Conservation (phyloP, 495 filamentous ascomycete species). For the Neohortaea acidophila region DNA sequence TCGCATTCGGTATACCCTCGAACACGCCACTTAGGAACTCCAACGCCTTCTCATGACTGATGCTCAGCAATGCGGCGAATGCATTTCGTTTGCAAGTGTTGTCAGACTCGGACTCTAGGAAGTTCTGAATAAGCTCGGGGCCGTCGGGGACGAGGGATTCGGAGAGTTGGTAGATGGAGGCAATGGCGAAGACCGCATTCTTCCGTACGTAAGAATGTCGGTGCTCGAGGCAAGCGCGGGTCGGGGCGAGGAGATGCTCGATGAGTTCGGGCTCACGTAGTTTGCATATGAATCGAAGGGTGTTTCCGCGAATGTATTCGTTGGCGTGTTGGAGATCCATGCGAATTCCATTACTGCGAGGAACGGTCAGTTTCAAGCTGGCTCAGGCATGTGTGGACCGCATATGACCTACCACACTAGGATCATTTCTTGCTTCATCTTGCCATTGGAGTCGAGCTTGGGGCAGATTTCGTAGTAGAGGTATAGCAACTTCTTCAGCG, state of each 20-base stretch:
- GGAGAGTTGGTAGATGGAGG: slow-evolving; percentile 84
- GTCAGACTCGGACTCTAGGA: slow-evolving; percentile 85
- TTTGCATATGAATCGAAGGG: slow-evolving; percentile 91
- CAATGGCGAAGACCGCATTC: slow-evolving; percentile 88
- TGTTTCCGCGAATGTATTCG: slow-evolving; percentile 95
- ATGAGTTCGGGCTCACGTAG: slow-evolving; percentile 90
- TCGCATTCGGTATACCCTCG: slow-evolving; percentile 83
- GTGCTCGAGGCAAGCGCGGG: slow-evolving; percentile 81
- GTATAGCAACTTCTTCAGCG: slow-evolving; percentile 95
- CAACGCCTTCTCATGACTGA: slow-evolving; percentile 84
- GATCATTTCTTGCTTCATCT: slow-evolving; percentile 98
- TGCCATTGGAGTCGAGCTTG: slow-evolving; percentile 78
- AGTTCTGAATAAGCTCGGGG: slow-evolving; percentile 76
- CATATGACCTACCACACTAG: slow-evolving; percentile 72
- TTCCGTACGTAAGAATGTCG: slow-evolving; percentile 96
- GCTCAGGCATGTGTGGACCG: too few species aligned
- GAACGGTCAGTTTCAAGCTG: background rate
- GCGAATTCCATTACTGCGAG: slow-evolving; percentile 77
- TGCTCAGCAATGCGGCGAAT: slow-evolving; percentile 76
- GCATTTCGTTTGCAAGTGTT: slow-evolving; percentile 96
- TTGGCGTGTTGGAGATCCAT: slow-evolving; percentile 96
- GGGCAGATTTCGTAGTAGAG: slow-evolving; percentile 99
- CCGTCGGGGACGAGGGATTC: slow-evolving; percentile 90
- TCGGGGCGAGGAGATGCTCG: slow-evolving; percentile 84
- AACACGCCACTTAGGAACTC: slow-evolving; percentile 85